phyloP scores from a whole-genome alignment of 1,284 basidiomycete genomes.

The Malassezia yamatoensis region DNA sequence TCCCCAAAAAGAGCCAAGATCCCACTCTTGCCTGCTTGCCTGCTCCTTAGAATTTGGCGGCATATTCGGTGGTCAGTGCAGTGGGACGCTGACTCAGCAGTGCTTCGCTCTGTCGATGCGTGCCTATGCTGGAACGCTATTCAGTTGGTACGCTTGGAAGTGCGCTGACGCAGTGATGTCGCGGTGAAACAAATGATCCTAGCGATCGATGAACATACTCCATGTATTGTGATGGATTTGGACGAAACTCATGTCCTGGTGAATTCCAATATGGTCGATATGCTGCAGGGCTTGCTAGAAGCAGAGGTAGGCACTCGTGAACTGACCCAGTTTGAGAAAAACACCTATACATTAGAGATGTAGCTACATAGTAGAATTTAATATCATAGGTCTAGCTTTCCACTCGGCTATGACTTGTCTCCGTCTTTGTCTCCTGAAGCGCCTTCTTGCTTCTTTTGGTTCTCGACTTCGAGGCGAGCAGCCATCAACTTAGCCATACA shows the following conservation, averaged over 20 bases:
- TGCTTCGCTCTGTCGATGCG: background rate
- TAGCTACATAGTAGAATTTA: background rate
- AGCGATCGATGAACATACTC: constrained; percentile 60
- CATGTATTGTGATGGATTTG: constrained; percentile 74
- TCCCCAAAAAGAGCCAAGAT: background rate
- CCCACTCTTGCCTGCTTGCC: background rate
- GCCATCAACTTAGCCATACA: constrained; percentile 55
- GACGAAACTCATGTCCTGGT: constrained; percentile 75
- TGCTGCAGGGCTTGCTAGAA: constrained; percentile 63
- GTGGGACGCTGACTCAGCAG: background rate
- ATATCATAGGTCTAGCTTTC: background rate
- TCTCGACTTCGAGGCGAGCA: constrained; percentile 16
- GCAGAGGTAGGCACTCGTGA: constrained; percentile 56
- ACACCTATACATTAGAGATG: constrained; percentile 35
- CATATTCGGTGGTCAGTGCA: background rate
- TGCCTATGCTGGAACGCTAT: constrained; percentile 13
- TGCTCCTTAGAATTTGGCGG: no score
- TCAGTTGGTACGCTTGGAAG: constrained; percentile 8
- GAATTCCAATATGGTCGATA: constrained; percentile 66
- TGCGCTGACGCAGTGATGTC: constrained; percentile 59
- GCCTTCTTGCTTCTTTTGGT: constrained; percentile 5
- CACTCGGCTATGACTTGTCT: background rate
- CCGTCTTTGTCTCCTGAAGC: background rate
- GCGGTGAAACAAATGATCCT: constrained; percentile 82
- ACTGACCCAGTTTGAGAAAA: constrained; percentile 34